Conservation (phyloP, 2,329 filamentous ascomycete genomes). For the Diaporthe sp. region DNA sequence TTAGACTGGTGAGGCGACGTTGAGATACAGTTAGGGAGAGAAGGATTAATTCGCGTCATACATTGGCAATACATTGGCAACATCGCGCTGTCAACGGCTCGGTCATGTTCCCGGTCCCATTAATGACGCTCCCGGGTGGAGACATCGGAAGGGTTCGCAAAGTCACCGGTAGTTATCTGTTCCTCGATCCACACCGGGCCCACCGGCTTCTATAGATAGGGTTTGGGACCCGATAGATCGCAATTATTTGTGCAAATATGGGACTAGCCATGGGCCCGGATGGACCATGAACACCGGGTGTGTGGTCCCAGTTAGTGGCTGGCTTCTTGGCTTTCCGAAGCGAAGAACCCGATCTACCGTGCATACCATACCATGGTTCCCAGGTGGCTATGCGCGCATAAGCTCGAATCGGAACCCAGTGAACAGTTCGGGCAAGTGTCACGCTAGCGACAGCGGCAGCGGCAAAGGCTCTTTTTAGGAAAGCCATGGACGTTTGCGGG, state of each 20-base stretch:
- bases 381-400: not conserved
- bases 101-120: not conserved
- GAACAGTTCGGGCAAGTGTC: not conserved
- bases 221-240: not conserved
- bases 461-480: not conserved
- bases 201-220: not conserved
- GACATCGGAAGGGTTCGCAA: not conserved
- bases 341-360: not conserved
- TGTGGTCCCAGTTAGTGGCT: not conserved
- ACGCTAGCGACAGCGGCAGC: not conserved
- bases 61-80: slow-evolving; percentile 4
- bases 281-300: not conserved
- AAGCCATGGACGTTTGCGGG: not conserved
- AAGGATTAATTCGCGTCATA: not conserved
- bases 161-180: not conserved
- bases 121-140: slow-evolving; percentile 9
- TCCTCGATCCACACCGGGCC: not conserved
- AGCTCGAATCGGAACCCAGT: not conserved
- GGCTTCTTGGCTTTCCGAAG: not conserved
- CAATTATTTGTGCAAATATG: not conserved
- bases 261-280: not conserved
- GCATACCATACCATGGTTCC: not conserved
- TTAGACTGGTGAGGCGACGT: not conserved
- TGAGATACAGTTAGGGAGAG: too few species aligned
- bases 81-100: not conserved